Conservation (phyloP, 805 yeast species). For the Cyberlindnera petersonii region DNA sequence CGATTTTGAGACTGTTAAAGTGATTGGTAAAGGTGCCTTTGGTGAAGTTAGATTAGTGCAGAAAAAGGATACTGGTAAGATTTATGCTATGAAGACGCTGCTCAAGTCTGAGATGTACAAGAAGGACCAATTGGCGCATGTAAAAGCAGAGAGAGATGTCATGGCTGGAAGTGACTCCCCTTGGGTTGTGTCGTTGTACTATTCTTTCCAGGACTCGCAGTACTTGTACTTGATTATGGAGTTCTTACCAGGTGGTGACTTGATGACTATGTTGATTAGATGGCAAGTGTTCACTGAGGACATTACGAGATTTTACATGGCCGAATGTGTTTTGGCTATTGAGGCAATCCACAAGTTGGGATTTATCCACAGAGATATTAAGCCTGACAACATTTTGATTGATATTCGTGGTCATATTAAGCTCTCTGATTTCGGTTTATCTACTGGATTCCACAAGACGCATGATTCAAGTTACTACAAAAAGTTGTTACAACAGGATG, state of each 20-base stretch:
- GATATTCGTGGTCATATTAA: slow-evolving; percentile 87
- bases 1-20: slow-evolving; percentile 94
- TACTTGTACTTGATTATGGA: slow-evolving; percentile 96
- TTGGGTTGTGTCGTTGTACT: slow-evolving; percentile 91
- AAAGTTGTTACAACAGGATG: slow-evolving; percentile 60
- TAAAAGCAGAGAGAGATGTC: slow-evolving; percentile 93
- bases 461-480: slow-evolving; percentile 93
- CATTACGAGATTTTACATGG: slow-evolving; percentile 91
- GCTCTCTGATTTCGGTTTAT: slow-evolving; percentile 92
- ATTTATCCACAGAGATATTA: slow-evolving; percentile 94
- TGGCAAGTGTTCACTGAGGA: slow-evolving; percentile 92
- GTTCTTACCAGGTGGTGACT: slow-evolving; percentile 98
- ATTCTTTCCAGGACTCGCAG: slow-evolving; percentile 92
- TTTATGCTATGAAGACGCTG: slow-evolving; percentile 90
- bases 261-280: slow-evolving; percentile 87
- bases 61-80: slow-evolving; percentile 90
- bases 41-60: slow-evolving; percentile 96
- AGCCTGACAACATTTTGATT: slow-evolving; percentile 91
- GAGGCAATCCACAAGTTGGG: slow-evolving; percentile 93
- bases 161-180: slow-evolving; percentile 91
- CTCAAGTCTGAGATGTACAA: slow-evolving; percentile 81
- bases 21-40: slow-evolving; percentile 99
- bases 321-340: slow-evolving; percentile 95
- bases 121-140: slow-evolving; percentile 93
- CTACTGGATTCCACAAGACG: slow-evolving; percentile 91